Evolutionary conservation across 2,329 filamentous ascomycete species (phyloP), one percentile per base, ranked within the genome.

Genomic region (Colletotrichum sidae): DNA sequence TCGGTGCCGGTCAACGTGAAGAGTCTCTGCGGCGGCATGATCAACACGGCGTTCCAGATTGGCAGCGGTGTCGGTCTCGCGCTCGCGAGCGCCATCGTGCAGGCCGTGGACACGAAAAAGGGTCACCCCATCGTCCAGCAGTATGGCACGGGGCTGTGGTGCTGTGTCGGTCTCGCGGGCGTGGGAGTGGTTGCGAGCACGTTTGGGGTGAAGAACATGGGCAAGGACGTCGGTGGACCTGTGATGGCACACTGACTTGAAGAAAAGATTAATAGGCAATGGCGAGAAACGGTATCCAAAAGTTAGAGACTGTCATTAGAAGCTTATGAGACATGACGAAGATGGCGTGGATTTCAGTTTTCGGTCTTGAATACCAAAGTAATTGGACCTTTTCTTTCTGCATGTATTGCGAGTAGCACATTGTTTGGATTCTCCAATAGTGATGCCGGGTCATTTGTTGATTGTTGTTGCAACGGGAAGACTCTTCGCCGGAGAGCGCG

Each of bases 31-130:
- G 61, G 61, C 2, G 61, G 61, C 37, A 65, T 65, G 56, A 41
- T 65, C 10, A 65, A 65, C 35, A 65, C 61, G 34, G 61, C 61
- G n/a, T 65, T 65, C 17, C 61, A 65, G 51, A 65, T 65, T 12
- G 56, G 61, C 34, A 60, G 61, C 39, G 61, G 61, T 1, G 57
- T 65, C 3, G 57, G 56, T 12, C 61, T 65, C 4, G 61, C 61
- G 2, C 13, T 65, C 3, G 51, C 61, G 2, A 60, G 61, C 13
- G 61, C 61, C 12, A 25, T 65, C 6, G 61, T 65, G 1, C 61
- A 65, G 45, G 61, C 61, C 7, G 56, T 65, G 2, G 61, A 60
- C 10, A 65, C 45, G 3, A 55, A 25, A 49, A 65, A 60, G 17
- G 61, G 61, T 2, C 61, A 65, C 2, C 41, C 50, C 9, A 33